Conservation (phyloP, 305 asterid species). For the Plantago lanceolata region DNA sequence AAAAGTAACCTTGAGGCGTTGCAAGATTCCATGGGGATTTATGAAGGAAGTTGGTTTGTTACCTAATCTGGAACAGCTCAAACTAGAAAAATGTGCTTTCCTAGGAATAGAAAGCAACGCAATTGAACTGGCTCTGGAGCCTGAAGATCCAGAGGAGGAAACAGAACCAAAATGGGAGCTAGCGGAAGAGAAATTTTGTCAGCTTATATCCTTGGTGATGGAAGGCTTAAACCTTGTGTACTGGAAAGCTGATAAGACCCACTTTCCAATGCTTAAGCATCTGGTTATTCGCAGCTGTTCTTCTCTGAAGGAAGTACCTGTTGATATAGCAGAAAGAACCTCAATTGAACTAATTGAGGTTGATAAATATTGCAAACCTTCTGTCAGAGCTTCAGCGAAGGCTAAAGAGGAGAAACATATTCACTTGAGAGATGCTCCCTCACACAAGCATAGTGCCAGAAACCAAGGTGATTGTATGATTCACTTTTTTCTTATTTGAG, state of each 20-base stretch:
- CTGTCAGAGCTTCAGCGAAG: slow-evolving; percentile 6
- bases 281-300: background rate
- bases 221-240: background rate
- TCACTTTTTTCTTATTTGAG: too few species aligned
- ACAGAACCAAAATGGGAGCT: slow-evolving; percentile 8
- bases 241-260: background rate
- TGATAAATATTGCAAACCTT: background rate
- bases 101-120: background rate
- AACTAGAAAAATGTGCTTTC: slow-evolving; percentile 6
- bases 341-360: slow-evolving; percentile 18
- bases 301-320: background rate
- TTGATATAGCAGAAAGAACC: background rate
- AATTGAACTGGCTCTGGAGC: background rate
- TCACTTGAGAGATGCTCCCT: background rate
- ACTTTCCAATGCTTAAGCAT: slow-evolving; percentile 8
- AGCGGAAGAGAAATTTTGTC: slow-evolving; percentile 6
- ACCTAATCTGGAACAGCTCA: slow-evolving; percentile 20
- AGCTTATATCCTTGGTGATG: background rate
- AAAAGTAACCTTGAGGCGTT: slow-evolving; percentile 3
- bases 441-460: background rate
- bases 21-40: slow-evolving; percentile 6
- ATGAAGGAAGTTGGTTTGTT: slow-evolving; percentile 7
- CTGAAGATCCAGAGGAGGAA: background rate
- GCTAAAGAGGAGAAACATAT: slow-evolving; percentile 2
- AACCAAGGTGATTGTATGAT: background rate